phyloP scores from a whole-genome alignment of 805 yeast genomes.

The Candida peoriensis region DNA sequence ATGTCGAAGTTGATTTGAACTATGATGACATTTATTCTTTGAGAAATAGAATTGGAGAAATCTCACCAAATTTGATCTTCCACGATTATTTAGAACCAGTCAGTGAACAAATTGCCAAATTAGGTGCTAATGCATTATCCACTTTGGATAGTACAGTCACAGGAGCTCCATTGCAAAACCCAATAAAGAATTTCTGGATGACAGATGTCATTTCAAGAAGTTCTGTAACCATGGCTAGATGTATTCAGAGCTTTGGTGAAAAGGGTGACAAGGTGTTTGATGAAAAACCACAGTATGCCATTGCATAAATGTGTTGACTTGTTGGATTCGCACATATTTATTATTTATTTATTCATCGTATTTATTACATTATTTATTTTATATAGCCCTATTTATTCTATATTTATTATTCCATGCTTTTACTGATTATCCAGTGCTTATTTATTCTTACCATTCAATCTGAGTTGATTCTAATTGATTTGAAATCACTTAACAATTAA shows the following conservation, averaged over 20 bases:
- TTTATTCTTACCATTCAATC: too few species aligned
- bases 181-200: slow-evolving; percentile 79
- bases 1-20: slow-evolving; percentile 63
- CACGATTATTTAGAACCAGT: slow-evolving; percentile 73
- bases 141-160: slow-evolving; percentile 34
- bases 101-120: slow-evolving; percentile 47
- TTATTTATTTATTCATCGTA: slow-evolving; percentile 9
- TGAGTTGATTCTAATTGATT: too few species aligned
- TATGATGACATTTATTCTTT: slow-evolving; percentile 68
- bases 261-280: slow-evolving; percentile 56
- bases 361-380: slow-evolving; percentile 6
- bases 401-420: neutral
- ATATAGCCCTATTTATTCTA: slow-evolving; percentile 16
- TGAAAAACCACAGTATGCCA: slow-evolving; percentile 27
- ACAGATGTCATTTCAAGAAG: slow-evolving; percentile 84
- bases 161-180: slow-evolving; percentile 55
- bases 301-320: slow-evolving; percentile 15
- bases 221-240: slow-evolving; percentile 87
- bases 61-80: slow-evolving; percentile 76
- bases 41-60: slow-evolving; percentile 63
- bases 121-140: slow-evolving; percentile 46
- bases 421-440: neutral
- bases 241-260: slow-evolving; percentile 68
- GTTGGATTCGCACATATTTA: slow-evolving; percentile 7
- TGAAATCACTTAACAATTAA: too few species aligned